Conservation (phyloP, 208 protist species). For the Trypanosomatidae sp. region DNA sequence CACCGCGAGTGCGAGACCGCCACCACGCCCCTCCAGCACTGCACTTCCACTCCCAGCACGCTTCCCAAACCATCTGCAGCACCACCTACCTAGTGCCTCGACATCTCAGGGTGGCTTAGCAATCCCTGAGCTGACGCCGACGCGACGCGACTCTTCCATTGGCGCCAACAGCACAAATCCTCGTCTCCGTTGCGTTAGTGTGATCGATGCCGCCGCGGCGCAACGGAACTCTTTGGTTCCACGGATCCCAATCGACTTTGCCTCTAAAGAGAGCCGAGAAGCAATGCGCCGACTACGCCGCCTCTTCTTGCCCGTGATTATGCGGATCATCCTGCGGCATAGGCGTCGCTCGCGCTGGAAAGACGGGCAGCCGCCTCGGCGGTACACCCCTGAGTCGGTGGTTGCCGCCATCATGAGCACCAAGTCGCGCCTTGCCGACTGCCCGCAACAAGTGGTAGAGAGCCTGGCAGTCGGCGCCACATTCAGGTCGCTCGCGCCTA, state of each 20-base stretch:
- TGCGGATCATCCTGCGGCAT: constrained; percentile 38
- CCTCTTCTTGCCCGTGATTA: constrained; percentile 61
- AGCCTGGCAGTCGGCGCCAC: constrained; percentile 44
- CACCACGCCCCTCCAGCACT: neutral
- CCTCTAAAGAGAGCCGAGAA: constrained; percentile 31
- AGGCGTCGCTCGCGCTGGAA: constrained; percentile 42
- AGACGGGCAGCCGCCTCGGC: constrained; percentile 43
- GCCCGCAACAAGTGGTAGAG: constrained; percentile 60
- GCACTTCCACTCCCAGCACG: constrained; percentile 7
- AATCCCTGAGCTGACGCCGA: constrained; percentile 24
- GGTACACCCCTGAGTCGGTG: constrained; percentile 66
- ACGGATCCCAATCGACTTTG: constrained; percentile 35
- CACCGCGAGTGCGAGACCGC: neutral
- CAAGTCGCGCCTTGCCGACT: constrained; percentile 60
- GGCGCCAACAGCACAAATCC: constrained; percentile 56
- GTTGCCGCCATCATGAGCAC: constrained; percentile 54
- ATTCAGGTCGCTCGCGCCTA: constrained; percentile 51
- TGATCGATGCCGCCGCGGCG: constrained; percentile 35
- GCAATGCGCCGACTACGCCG: constrained; percentile 45
- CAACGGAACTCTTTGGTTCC: constrained; percentile 19
- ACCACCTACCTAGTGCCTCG: neutral
- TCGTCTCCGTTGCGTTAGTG: constrained; percentile 36
- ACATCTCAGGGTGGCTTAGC: neutral
- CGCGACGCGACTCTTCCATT: constrained; percentile 55
- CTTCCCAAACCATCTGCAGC: neutral